These are phyloP conservation scores for Diutina ranongensis DNA, from an alignment of 1,139 yeast genomes.

Conservation along the genomic window DNA sequence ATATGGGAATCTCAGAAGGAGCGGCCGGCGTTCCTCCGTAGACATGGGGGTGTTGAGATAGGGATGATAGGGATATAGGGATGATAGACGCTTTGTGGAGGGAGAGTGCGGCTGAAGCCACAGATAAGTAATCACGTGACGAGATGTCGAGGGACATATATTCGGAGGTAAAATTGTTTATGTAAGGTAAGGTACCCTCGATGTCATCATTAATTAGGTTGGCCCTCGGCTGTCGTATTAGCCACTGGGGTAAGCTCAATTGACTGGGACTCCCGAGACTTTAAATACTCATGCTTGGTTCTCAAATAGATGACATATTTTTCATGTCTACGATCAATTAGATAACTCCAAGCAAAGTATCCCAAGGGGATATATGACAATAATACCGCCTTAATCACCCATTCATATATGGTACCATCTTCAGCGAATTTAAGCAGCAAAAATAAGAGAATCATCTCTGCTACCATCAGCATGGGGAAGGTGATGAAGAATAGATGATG, in stretches of 20 bases:
- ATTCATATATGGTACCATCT: background rate
- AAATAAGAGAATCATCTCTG: slow-evolving; percentile 44
- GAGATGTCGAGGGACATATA: too few relatives aligned
- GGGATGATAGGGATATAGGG: too few relatives aligned
- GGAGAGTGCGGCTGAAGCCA: background rate
- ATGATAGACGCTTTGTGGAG: too few relatives aligned
- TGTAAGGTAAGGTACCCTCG: too few relatives aligned
- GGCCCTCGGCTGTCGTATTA: background rate
- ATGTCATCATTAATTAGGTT: background rate
- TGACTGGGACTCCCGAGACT: too few relatives aligned
- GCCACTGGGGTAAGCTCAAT: too few relatives aligned
- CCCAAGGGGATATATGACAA: slow-evolving; percentile 1
- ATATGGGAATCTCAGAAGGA: slow-evolving; percentile 12
- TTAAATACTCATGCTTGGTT: background rate
- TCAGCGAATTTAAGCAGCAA: slow-evolving; percentile 12
- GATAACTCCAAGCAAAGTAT: background rate
- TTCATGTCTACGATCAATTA: slow-evolving; percentile 2
- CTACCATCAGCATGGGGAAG: slow-evolving; percentile 32
- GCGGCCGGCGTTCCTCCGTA: slow-evolving; percentile 1
- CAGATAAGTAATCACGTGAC: background rate
- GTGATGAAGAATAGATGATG: slow-evolving; percentile 29
- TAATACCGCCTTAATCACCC: background rate
- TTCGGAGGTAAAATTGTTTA: too few relatives aligned
- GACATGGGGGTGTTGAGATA: background rate
- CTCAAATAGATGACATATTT: background rate